Evolutionary conservation across 2,329 filamentous ascomycete genomes (phyloP).

Genomic region (Sclerotinia spermophila): DNA sequence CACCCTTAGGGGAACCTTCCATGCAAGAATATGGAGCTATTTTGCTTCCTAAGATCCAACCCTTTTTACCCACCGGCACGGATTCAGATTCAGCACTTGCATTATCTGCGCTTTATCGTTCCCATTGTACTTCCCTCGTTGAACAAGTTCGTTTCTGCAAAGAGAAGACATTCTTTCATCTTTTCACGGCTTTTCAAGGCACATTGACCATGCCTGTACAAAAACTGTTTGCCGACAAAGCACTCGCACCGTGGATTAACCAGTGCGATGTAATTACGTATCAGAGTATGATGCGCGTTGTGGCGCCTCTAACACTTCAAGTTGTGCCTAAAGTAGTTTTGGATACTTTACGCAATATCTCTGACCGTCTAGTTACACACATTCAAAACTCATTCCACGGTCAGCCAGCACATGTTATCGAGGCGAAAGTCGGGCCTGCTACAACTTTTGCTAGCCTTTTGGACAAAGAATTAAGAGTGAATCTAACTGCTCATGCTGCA

Average conservation of each 20-base stretch:
- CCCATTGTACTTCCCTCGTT: conserved; percentile 91
- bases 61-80: conserved; percentile 75
- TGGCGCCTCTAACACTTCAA: conserved; percentile 83
- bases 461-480: conserved; percentile 84
- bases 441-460: conserved; percentile 83
- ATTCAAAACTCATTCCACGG: conserved; percentile 81
- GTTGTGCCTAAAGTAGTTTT: conserved; percentile 86
- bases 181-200: conserved; percentile 92
- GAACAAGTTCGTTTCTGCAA: conserved; percentile 96
- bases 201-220: conserved; percentile 96
- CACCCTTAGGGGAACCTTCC: conserved; percentile 51
- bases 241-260: conserved; percentile 86
- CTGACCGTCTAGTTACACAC: conserved; percentile 73
- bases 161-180: conserved; percentile 92
- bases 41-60: conserved; percentile 78
- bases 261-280: conserved; percentile 95
- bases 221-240: conserved; percentile 79
- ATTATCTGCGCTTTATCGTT: conserved; percentile 81
- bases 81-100: conserved; percentile 85
- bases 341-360: conserved; percentile 83
- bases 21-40: conserved; percentile 67
- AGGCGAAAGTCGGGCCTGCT: conserved; percentile 84
- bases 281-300: conserved; percentile 91
- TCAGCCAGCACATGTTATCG: conserved; percentile 78
- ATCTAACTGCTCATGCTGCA: conserved; percentile 88